Evolutionary conservation across 176 grass and related monocot genomes (phyloP), one percentile per base, ranked within the genome.

Genomic region (Aegilops bicornis): DNA sequence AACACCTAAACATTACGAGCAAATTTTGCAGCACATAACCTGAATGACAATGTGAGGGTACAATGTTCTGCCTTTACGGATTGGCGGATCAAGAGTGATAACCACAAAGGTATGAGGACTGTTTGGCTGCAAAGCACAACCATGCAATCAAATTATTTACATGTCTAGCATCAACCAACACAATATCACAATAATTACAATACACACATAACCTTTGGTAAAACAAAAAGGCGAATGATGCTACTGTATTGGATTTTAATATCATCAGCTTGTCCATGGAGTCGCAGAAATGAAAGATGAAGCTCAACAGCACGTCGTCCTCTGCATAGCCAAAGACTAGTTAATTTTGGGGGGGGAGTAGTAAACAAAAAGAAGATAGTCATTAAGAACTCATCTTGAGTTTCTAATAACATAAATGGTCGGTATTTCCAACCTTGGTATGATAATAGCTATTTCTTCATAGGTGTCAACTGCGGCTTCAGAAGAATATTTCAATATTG

Each of bases 11-110:
- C 16, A 82, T 70, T 3, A 54, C 79, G 58, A 73, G 74, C 13
- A n/a, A 45, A 33, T 35, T 60, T 75, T 64, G 13, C 75, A 79
- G 63, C 77, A 33, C 36, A 86, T 83, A 85, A 99, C 94, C 97
- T 99, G 94, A 91, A 99, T 96, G 76, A 97, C 97, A 90, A 99
- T 99, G 83, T 99, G 92, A 20, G 92, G 97, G 83, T 96, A 96
- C 19, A 97, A 78, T 70, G 94, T 99, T 77, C 94, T 92, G 42
- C 97, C 92, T 97, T 96, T 99, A 84, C 92, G 92, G 65, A 99
- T 97, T 80, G 97, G 97, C 6, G 92, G 97, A 69, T 99, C 97
- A 92, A 99, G 97, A 77, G 97, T 94, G 62, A 99, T 82, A 54
- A 94, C 86, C 79, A 93, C 94, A 94, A 96, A 82, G 3, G 97